Evolutionary conservation across 306 rosid genomes (phyloP).

Genomic region (Sechiopsis laciniata): DNA sequence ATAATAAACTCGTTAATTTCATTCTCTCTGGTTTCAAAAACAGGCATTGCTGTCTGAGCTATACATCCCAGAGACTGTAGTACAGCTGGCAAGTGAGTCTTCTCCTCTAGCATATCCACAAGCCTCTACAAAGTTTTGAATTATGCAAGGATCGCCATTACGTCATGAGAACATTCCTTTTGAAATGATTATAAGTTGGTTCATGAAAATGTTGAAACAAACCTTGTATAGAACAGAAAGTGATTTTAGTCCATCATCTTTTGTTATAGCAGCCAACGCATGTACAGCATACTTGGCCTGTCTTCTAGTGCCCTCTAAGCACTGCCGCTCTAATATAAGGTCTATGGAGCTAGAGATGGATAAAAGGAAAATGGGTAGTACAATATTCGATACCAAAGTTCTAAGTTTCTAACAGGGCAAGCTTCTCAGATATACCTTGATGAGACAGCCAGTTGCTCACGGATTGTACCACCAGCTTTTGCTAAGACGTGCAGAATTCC

Average conservation of each 20-base stretch:
- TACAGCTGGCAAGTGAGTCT: conserved; percentile 76
- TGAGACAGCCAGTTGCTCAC: conserved; percentile 68
- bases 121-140: conserved; percentile 57
- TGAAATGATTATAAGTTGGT: conserved; percentile 19
- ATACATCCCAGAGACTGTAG: conserved; percentile 96
- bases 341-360: conserved; percentile 72
- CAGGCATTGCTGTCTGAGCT: conserved; percentile 93
- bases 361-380: conserved; percentile 28
- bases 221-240: conserved; percentile 98
- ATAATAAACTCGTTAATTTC: conserved; percentile 71
- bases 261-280: conserved; percentile 92
- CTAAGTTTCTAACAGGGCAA: conserved; percentile 18
- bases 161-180: background rate
- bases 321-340: conserved; percentile 74
- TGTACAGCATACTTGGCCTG: conserved; percentile 97
- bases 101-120: conserved; percentile 83
- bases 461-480: conserved; percentile 88
- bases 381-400: conserved; percentile 19
- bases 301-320: conserved; percentile 88
- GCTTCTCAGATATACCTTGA: conserved; percentile 51
- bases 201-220: conserved; percentile 31
- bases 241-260: conserved; percentile 87
- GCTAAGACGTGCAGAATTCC: conserved; percentile 75
- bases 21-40: conserved; percentile 86
- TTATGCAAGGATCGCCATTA: conserved; percentile 8